These are phyloP conservation scores for Apophysomyces elegans DNA, from an alignment of 371 early-diverging fungal genomes.

Conservation along the genomic window DNA sequence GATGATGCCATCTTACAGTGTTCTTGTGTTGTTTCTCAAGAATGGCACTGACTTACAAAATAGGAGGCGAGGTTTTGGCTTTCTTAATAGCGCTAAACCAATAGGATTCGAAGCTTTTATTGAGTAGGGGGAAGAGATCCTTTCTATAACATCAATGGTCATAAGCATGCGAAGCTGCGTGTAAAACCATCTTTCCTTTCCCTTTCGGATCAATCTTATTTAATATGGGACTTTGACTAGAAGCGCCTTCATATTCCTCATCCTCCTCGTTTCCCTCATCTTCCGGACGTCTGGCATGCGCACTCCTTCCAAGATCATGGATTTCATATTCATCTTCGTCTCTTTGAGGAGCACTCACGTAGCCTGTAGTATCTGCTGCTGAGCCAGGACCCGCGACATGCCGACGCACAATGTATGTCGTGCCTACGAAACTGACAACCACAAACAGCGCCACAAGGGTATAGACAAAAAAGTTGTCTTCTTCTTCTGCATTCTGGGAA, in stretches of 20 bases:
- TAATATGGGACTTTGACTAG: neutral
- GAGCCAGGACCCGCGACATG: neutral
- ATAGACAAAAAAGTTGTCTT: conserved; percentile 24
- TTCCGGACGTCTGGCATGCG: neutral
- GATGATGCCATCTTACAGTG: neutral
- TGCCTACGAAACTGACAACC: conserved; percentile 16
- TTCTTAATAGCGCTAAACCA: too few relatives aligned
- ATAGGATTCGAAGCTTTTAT: neutral
- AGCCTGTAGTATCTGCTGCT: conserved; percentile 16
- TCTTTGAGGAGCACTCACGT: conserved; percentile 14
- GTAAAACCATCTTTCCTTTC: conserved; percentile 5
- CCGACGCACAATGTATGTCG: conserved; percentile 16
- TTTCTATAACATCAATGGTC: neutral
- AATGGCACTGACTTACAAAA: too few relatives aligned
- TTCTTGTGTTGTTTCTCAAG: too few relatives aligned
- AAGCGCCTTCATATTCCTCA: neutral
- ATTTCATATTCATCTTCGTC: conserved; percentile 27
- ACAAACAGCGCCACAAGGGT: conserved; percentile 15
- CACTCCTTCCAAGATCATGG: conserved; percentile 11
- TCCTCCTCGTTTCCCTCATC: neutral
- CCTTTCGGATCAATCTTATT: conserved; percentile 4
- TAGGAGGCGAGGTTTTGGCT: too few relatives aligned
- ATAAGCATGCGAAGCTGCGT: neutral
- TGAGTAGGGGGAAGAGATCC: neutral
- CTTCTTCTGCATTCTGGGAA: neutral